Evolutionary conservation across 2,329 filamentous ascomycete genomes (phyloP), one percentile per base, ranked within the genome.

Genomic region (Cladosporium sp.): DNA sequence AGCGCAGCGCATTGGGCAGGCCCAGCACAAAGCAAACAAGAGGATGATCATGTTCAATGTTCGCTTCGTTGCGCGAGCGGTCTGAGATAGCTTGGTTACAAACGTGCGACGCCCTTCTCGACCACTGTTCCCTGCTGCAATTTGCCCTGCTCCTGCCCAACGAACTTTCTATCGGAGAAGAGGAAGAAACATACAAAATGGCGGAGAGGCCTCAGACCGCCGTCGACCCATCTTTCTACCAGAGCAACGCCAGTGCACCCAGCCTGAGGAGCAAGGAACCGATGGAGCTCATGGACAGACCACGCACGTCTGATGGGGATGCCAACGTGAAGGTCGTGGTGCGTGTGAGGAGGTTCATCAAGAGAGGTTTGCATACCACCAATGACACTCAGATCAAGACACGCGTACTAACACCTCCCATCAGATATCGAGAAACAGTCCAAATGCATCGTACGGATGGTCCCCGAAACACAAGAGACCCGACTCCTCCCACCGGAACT

Each of bases 401-500:
- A 25, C n/a, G 5, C 39, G 39, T 49, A 34, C 73, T 79, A 61
- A 78, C 48, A 39, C 48, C 25, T 23, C 10, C 18, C 34, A 34
- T 18, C 75, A 98, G 95, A 99, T 78, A 85, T 90, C 73, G 87
- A 96, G 63, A 88, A 91, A 74, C 86, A 88, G 64, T 90, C 93
- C 67, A 84, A 90, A 83, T 98, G 95, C 76, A 85, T 99, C 51
- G 90, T 99, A 70, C 85, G 88, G 68, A 99, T 99, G 95, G 89
- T 97, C 76, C 93, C 94, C 25, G 81, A 86, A 36, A 93, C 90
- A 2, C 92, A 99, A 79, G 86, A 87, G 76, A 99, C 95, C 1
- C 96, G 87, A 1, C 85, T 99, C 5, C 84, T 88, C 53, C 86
- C 89, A 3, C 93, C 93, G 1, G 67, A 68, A n/a, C 48, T 73